Percentiles rank a stretch among this genome's conserved stretches.
Conservation (phyloP, 805 yeast genomes). For the Nakazawaea peltata region DNA sequence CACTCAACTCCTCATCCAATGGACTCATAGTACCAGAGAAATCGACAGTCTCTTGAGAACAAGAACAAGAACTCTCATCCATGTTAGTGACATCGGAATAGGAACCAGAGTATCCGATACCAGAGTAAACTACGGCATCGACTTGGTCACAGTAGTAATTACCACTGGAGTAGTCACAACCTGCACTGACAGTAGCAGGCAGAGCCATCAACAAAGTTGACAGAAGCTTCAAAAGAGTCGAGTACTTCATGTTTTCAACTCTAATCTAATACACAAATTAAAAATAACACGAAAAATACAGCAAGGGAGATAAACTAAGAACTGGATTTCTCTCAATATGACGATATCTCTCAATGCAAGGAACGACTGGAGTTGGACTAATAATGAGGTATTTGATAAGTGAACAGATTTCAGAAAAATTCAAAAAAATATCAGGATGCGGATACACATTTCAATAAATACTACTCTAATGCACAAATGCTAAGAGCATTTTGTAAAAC, state of each 20-base stretch:
- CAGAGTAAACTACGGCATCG: slow-evolving; percentile 54
- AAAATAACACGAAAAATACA: neutral
- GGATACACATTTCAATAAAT: no score
- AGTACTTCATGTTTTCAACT: slow-evolving; percentile 12
- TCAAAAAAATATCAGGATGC: no score
- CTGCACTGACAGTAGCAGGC: slow-evolving; percentile 16
- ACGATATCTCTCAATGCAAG: no score
- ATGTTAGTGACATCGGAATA: slow-evolving; percentile 69
- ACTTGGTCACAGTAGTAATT: slow-evolving; percentile 80
- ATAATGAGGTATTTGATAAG: no score
- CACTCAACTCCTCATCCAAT: slow-evolving; percentile 76
- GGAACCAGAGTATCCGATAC: slow-evolving; percentile 80
- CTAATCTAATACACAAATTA: neutral
- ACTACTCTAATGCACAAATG: no score
- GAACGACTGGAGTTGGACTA: no score
- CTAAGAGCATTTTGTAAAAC: no score
- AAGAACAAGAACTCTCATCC: slow-evolving; percentile 56
- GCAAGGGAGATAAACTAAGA: no score
- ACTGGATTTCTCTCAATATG: no score
- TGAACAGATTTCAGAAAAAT: no score
- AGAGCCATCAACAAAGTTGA: slow-evolving; percentile 16
- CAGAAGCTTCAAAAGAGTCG: slow-evolving; percentile 15
- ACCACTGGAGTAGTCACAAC: slow-evolving; percentile 33
- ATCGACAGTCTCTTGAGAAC: slow-evolving; percentile 47
- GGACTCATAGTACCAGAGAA: slow-evolving; percentile 76